phyloP scores from a whole-genome alignment of 805 yeast genomes.

The Brettanomyces custersianus region DNA sequence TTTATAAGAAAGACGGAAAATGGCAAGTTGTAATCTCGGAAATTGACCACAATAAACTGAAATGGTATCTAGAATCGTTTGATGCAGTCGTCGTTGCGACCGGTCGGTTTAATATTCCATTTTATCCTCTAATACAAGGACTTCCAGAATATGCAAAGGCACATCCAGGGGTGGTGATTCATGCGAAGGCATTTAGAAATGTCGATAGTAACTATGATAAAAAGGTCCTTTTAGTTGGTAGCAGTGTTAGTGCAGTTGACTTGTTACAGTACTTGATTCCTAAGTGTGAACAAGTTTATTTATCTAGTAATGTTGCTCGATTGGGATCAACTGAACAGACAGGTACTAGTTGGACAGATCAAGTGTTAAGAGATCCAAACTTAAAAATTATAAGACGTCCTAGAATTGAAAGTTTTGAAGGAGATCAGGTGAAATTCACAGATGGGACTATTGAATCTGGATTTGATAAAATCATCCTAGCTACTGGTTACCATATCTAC shows the following conservation, averaged over 20 bases:
- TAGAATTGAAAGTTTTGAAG: slow-evolving; percentile 17
- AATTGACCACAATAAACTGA: slow-evolving; percentile 12
- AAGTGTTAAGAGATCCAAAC: slow-evolving; percentile 25
- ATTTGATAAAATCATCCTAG: slow-evolving; percentile 34
- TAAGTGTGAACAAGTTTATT: slow-evolving; percentile 10
- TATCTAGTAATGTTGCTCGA: slow-evolving; percentile 1
- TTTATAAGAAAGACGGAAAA: slow-evolving; percentile 14
- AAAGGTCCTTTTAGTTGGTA: slow-evolving; percentile 22
- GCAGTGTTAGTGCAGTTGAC: slow-evolving; percentile 64
- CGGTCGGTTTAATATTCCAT: slow-evolving; percentile 34
- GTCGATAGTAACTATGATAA: slow-evolving; percentile 20
- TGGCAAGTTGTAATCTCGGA: slow-evolving; percentile 25
- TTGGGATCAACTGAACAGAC: not conserved
- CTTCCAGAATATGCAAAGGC: slow-evolving; percentile 22
- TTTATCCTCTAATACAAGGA: slow-evolving; percentile 27
- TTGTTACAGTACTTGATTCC: slow-evolving; percentile 33
- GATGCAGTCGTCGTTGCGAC: slow-evolving; percentile 34
- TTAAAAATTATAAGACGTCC: slow-evolving; percentile 25
- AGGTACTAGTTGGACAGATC: slow-evolving; percentile 26
- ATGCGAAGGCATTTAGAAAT: slow-evolving; percentile 22
- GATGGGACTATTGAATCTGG: slow-evolving; percentile 23
- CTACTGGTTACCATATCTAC: slow-evolving; percentile 42
- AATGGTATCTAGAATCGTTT: slow-evolving; percentile 33
- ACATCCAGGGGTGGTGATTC: slow-evolving; percentile 23
- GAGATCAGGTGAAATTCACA: slow-evolving; percentile 21